phyloP scores from a whole-genome alignment of 75 land plant genomes.

The Adiantum capillusveneris region DNA sequence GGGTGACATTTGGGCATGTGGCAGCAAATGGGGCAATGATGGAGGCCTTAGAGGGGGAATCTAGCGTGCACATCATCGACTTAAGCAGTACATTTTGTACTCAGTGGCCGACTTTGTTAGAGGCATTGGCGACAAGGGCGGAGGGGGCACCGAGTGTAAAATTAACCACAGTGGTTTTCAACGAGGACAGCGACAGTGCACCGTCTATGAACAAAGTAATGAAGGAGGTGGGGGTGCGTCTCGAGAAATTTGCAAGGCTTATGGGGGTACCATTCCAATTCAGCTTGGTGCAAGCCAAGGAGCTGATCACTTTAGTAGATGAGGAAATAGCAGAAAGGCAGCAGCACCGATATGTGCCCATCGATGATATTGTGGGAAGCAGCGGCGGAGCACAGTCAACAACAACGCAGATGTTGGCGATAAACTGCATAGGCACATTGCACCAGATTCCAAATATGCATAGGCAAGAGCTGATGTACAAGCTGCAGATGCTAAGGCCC shows the following conservation, averaged over 20 bases:
- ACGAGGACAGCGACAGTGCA: conserved; percentile 4
- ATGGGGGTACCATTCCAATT: conserved; percentile 79
- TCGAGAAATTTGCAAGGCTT: conserved; percentile 89
- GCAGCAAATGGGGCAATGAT: conserved; percentile 87
- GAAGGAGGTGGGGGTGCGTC: conserved; percentile 62
- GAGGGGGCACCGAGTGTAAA: conserved; percentile 86
- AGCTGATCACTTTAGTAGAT: too few relatives aligned
- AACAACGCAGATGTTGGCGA: too few relatives aligned
- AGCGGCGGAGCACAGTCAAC: too few relatives aligned
- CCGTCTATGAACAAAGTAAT: conserved; percentile 47
- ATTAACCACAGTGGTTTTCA: conserved; percentile 52
- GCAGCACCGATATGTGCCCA: too few relatives aligned
- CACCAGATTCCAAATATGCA: too few relatives aligned
- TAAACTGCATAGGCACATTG: too few relatives aligned
- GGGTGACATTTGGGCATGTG: conserved; percentile 93
- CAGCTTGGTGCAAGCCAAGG: conserved; percentile 35
- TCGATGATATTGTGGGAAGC: too few relatives aligned
- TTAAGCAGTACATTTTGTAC: conserved; percentile 83
- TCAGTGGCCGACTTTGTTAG: conserved; percentile 93
- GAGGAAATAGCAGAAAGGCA: too few relatives aligned
- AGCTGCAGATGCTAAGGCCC: conserved; percentile 26
- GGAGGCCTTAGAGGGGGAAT: conserved; percentile 76
- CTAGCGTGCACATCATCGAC: conserved; percentile 72
- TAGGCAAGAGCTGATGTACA: too few relatives aligned
- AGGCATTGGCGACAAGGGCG: conserved; percentile 79